Conservation (phyloP, 2,329 filamentous ascomycete genomes). For the Aspergillus texensis region DNA sequence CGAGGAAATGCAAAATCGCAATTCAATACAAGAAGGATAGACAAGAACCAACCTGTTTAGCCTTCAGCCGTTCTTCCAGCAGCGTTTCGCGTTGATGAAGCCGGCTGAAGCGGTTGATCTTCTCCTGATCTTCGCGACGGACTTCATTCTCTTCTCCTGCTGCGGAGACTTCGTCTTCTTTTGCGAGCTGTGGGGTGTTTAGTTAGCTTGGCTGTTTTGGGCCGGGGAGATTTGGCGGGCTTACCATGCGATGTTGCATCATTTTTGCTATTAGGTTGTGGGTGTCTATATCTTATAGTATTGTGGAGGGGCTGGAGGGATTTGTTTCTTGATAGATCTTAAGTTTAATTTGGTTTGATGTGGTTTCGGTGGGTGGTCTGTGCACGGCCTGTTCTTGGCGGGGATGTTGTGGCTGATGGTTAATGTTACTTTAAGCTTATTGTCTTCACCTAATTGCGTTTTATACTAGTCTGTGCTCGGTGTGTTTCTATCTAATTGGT, state of each 20-base stretch:
- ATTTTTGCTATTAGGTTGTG: constrained; percentile 33
- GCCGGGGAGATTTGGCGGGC: constrained; percentile 15
- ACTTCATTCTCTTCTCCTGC: constrained; percentile 85
- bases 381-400: neutral
- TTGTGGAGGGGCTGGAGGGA: neutral
- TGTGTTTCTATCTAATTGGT: too few species aligned
- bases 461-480: too few species aligned
- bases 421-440: neutral
- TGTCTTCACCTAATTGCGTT: neutral
- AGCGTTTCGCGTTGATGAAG: constrained; percentile 82
- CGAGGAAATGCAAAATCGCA: neutral
- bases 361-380: neutral
- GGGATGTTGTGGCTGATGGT: neutral
- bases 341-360: constrained; percentile 1
- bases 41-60: constrained; percentile 63
- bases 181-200: constrained; percentile 69
- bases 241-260: constrained; percentile 65
- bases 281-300: neutral
- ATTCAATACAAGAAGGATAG: neutral
- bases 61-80: constrained; percentile 77
- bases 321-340: constrained; percentile 1
- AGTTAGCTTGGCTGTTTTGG: neutral
- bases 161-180: constrained; percentile 80
- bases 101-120: constrained; percentile 96
- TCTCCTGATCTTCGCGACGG: constrained; percentile 94